These are phyloP conservation scores for Metschnikowia shivogae DNA, from an alignment of 805 yeast genomes.

Conservation along the genomic window DNA sequence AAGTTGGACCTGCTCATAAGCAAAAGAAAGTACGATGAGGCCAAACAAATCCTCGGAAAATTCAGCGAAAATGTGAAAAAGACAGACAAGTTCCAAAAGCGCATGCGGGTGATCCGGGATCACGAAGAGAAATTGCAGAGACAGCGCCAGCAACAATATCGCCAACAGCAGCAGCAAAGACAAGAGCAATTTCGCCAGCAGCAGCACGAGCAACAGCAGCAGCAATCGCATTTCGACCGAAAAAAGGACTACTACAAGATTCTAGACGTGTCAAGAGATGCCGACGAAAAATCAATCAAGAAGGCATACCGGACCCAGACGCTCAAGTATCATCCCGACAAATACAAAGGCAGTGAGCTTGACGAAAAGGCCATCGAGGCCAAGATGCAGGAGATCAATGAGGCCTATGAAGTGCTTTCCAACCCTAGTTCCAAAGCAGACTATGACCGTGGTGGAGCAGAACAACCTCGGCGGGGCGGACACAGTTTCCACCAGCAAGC, in stretches of 20 bases:
- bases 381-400: constrained; percentile 88
- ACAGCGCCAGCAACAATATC: constrained; percentile 23
- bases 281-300: constrained; percentile 68
- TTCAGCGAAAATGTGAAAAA: constrained; percentile 34
- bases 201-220: constrained; percentile 43
- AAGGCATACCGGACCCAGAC: constrained; percentile 77
- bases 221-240: constrained; percentile 30
- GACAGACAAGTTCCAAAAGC: constrained; percentile 35
- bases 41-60: constrained; percentile 31
- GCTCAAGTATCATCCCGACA: constrained; percentile 88
- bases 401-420: constrained; percentile 83
- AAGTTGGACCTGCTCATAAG: constrained; percentile 35
- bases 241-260: constrained; percentile 76
- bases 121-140: constrained; percentile 20
- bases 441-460: constrained; percentile 55
- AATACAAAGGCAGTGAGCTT: constrained; percentile 64
- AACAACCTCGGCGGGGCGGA: constrained; percentile 8
- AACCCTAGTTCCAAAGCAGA: constrained; percentile 58
- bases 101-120: constrained; percentile 31
- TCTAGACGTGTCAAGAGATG: constrained; percentile 61
- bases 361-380: constrained; percentile 66
- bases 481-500: constrained; percentile 7
- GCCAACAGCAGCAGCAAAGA: constrained; percentile 31
- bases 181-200: constrained; percentile 39
- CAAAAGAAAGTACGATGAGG: constrained; percentile 34